phyloP scores from a whole-genome alignment of 2,329 filamentous ascomycete genomes.

The Diaporthe batatas region DNA sequence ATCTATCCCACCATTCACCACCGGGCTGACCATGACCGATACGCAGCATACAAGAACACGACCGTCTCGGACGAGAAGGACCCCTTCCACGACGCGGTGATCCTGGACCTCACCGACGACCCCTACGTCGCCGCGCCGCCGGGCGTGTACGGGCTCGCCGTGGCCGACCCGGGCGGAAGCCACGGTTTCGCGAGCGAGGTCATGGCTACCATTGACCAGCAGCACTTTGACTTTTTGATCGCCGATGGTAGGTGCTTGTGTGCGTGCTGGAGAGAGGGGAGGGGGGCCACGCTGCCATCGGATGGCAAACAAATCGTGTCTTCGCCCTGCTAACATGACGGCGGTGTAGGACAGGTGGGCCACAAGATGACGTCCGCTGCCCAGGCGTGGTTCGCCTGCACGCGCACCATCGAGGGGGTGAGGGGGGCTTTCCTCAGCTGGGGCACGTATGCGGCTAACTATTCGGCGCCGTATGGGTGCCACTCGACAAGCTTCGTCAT shows the following conservation, averaged over 20 bases:
- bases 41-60: slow-evolving; percentile 34
- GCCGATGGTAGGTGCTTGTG: neutral
- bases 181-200: slow-evolving; percentile 11
- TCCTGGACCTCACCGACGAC: slow-evolving; percentile 34
- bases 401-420: neutral
- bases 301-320: no score
- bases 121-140: neutral
- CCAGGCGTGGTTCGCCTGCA: slow-evolving; percentile 39
- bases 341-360: neutral
- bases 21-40: neutral
- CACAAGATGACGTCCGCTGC: slow-evolving; percentile 30
- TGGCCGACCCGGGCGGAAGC: slow-evolving; percentile 14
- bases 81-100: slow-evolving; percentile 9
- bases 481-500: slow-evolving; percentile 11
- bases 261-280: no score
- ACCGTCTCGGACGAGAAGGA: neutral
- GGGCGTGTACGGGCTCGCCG: slow-evolving; percentile 26
- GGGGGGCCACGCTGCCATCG: no score
- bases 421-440: slow-evolving; percentile 35
- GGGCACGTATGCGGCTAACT: slow-evolving; percentile 15
- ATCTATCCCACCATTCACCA: neutral
- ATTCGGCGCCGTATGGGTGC: slow-evolving; percentile 20
- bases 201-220: neutral
- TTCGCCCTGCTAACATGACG: neutral
- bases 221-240: slow-evolving; percentile 35